Conservation (phyloP, 192 early-diverging fungal species). For the Piromyces sp. region DNA sequence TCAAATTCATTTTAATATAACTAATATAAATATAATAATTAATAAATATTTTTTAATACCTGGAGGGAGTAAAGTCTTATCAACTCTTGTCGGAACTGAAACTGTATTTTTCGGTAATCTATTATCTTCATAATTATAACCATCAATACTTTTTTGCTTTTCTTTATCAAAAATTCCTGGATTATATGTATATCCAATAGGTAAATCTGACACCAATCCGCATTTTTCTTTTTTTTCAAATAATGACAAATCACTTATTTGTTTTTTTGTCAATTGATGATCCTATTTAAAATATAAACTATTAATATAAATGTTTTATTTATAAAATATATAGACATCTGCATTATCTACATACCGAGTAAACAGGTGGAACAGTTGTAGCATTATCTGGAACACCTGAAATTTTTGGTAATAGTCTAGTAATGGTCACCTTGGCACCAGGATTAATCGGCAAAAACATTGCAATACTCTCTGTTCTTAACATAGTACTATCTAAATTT, state of each 20-base stretch:
- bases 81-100: background rate
- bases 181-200: background rate
- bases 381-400: background rate
- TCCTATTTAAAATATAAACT: background rate
- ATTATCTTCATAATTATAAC: background rate
- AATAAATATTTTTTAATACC: background rate
- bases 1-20: background rate
- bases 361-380: background rate
- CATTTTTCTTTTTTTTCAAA: background rate
- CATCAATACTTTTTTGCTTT: background rate
- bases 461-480: background rate
- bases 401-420: background rate
- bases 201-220: background rate
- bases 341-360: too few relatives aligned
- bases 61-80: background rate
- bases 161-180: background rate
- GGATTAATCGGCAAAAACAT: background rate
- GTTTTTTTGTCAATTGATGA: background rate
- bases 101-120: background rate
- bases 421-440: background rate
- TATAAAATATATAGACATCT: too few relatives aligned
- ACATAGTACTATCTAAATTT: background rate
- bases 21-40: too few relatives aligned
- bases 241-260: background rate
- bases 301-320: too few relatives aligned